A percentile compares a stretch with the other conserved stretches of the same genome.
phyloP scores from a whole-genome alignment of 257 asterid species.

The Solanum sitiens region DNA sequence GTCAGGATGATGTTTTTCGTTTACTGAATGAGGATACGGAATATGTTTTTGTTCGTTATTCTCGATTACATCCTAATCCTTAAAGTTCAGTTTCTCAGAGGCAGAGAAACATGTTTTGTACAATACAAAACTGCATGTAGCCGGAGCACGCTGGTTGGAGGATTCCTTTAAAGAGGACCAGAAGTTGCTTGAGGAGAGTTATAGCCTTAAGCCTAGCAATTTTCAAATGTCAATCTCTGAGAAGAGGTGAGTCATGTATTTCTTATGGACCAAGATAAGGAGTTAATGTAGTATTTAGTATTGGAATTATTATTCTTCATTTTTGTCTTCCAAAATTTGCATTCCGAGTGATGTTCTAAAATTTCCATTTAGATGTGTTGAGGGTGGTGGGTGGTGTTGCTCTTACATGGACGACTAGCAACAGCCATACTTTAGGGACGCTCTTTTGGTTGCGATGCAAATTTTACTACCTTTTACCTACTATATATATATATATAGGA shows the following conservation, averaged over 20 bases:
- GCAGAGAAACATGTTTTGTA: constrained; percentile 35
- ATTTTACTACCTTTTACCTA: not conserved
- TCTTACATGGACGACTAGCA: not conserved
- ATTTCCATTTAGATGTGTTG: not conserved
- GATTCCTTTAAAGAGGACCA: constrained; percentile 47
- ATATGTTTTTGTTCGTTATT: not conserved
- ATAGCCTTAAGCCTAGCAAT: constrained; percentile 46
- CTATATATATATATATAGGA: not conserved
- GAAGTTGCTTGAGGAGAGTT: constrained; percentile 53
- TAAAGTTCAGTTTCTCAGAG: constrained; percentile 51
- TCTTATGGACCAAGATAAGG: not conserved
- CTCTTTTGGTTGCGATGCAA: not conserved
- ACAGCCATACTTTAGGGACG: not conserved
- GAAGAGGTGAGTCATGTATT: constrained; percentile 31
- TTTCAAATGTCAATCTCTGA: constrained; percentile 23
- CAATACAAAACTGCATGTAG: constrained; percentile 46
- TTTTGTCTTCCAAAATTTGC: not conserved
- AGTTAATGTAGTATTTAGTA: not conserved
- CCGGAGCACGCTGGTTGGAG: constrained; percentile 73
- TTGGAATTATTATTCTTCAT: not conserved
- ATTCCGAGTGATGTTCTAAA: not conserved
- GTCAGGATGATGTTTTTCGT: not conserved
- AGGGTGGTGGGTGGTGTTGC: not conserved
- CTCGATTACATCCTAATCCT: not conserved
- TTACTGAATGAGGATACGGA: not conserved